Percentiles rank a stretch among this genome's conserved stretches.
Evolutionary conservation across 2,329 filamentous ascomycete genomes (phyloP).

Genomic region (Pseudomassariella vexata): DNA sequence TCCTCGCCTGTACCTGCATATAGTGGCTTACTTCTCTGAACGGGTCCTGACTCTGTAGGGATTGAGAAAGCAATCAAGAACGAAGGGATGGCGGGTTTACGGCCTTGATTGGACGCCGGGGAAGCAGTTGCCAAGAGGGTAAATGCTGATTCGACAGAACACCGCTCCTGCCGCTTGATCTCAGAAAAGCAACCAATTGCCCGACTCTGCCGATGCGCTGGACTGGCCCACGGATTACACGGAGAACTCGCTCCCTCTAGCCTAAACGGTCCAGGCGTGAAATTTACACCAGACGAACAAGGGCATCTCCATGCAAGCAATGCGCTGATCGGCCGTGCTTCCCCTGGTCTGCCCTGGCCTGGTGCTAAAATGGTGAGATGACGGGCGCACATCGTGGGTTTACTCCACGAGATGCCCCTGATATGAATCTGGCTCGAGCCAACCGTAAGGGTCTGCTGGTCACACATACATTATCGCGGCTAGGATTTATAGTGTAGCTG

Average conservation of each 20-base stretch:
- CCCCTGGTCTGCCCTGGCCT: constrained; percentile 2
- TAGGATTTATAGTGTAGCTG: not conserved
- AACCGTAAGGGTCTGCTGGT: no score
- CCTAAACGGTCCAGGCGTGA: constrained; percentile 1
- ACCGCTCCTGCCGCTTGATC: constrained; percentile 2
- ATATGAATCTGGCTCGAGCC: constrained; percentile 2
- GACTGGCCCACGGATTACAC: no score
- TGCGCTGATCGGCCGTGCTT: no score
- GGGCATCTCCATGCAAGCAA: not conserved
- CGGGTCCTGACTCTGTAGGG: no score
- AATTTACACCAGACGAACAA: constrained; percentile 4
- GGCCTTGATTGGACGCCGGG: not conserved
- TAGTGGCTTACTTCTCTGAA: no score
- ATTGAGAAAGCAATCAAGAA: no score
- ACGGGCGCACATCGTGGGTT: not conserved
- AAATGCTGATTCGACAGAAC: constrained; percentile 2
- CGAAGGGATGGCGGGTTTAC: no score
- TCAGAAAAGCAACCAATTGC: no score
- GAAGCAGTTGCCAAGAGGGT: not conserved
- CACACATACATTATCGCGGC: constrained; percentile 4
- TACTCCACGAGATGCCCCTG: constrained; percentile 3
- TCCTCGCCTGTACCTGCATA: no score
- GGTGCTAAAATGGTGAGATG: constrained; percentile 6
- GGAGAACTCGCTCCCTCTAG: constrained; percentile 4
- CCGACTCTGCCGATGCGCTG: no score